Evolutionary conservation across 1,139 yeast species (phyloP).

Genomic region (Saccharomyces hybrid): DNA sequence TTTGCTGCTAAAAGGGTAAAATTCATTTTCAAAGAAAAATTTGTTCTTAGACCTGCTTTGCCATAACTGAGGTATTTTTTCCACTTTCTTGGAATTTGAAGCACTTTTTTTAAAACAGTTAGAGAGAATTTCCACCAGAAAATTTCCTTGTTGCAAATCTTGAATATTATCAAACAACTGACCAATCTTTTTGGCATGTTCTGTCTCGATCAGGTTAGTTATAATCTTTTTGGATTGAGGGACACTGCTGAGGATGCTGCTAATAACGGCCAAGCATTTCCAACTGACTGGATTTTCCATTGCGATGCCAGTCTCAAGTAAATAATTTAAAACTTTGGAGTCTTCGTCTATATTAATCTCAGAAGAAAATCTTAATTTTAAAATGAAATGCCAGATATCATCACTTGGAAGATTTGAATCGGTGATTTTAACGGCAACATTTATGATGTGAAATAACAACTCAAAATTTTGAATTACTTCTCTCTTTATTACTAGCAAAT

Average conservation of each 20-base stretch:
- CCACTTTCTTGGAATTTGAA: slow-evolving; percentile 9
- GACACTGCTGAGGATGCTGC: slow-evolving; percentile 8
- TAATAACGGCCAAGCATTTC: slow-evolving; percentile 17
- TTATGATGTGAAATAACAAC: not conserved
- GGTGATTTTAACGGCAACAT: not conserved
- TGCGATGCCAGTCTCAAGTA: slow-evolving; percentile 12
- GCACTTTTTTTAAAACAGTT: slow-evolving; percentile 17
- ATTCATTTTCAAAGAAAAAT: slow-evolving; percentile 11
- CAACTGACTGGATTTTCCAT: slow-evolving; percentile 12
- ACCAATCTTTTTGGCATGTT: slow-evolving; percentile 13
- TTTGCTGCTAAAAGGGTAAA: slow-evolving; percentile 16
- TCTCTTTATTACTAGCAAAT: not conserved
- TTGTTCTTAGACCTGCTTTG: slow-evolving; percentile 10
- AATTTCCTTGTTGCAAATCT: slow-evolving; percentile 19
- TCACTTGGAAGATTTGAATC: not conserved
- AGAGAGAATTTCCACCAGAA: slow-evolving; percentile 15
- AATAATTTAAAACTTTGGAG: slow-evolving; percentile 7
- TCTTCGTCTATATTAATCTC: slow-evolving; percentile 7
- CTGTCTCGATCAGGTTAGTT: slow-evolving; percentile 10
- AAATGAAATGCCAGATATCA: slow-evolving; percentile 1
- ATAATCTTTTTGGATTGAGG: slow-evolving; percentile 11
- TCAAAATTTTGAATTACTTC: not conserved
- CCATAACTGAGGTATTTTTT: slow-evolving; percentile 17
- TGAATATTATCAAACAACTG: slow-evolving; percentile 12
- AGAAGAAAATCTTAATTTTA: slow-evolving; percentile 11